Conservation (phyloP, 441 rosid genomes). For the Mallotus japonicus region DNA sequence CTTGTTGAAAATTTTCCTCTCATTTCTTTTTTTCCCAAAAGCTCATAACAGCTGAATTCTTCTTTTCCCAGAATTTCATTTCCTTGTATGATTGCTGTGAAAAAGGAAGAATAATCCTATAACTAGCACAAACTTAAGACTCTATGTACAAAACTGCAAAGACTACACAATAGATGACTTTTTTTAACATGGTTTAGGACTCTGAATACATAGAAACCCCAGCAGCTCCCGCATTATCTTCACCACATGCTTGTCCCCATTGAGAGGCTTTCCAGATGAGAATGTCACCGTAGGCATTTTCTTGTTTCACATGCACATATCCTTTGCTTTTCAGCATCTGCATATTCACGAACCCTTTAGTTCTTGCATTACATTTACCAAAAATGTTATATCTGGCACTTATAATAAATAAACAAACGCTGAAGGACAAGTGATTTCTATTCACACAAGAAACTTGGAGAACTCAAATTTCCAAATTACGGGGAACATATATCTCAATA, state of each 20-base stretch:
- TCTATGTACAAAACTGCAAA: neutral
- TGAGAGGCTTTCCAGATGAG: slow-evolving; percentile 36
- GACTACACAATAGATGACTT: neutral
- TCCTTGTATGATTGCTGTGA: neutral
- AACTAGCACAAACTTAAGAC: neutral
- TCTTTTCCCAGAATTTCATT: neutral
- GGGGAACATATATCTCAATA: neutral
- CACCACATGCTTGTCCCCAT: slow-evolving; percentile 26
- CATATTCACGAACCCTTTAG: slow-evolving; percentile 14
- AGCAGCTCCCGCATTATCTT: neutral
- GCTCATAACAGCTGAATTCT: neutral
- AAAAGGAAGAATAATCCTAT: neutral
- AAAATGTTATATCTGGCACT: too few relatives aligned
- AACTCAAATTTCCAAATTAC: neutral
- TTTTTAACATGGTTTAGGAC: neutral
- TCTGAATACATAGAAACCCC: neutral
- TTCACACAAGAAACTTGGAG: neutral
- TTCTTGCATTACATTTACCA: neutral
- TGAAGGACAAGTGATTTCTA: neutral
- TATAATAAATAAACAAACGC: neutral
- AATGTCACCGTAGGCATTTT: slow-evolving; percentile 50
- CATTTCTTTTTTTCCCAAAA: neutral
- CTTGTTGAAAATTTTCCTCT: neutral
- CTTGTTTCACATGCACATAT: slow-evolving; percentile 60
- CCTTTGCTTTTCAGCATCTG: slow-evolving; percentile 74